Base-by-base conservation (phyloP, 177 flowering plant species). In the Vitis hybrid region DNA sequence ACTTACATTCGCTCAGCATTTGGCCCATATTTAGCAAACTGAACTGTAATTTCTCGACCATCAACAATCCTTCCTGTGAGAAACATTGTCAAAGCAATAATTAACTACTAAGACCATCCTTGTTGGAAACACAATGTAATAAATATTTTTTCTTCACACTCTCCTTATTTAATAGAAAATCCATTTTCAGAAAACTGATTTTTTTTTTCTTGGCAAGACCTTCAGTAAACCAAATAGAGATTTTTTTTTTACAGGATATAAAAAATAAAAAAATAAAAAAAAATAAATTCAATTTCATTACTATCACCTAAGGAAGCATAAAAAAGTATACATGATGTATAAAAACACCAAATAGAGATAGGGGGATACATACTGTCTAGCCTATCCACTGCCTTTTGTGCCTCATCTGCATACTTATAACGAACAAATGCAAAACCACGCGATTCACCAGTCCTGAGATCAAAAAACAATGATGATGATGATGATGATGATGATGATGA, bases 401-500 rank as follows among this genome's bases (percentile, higher is more conserved):
- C 98, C 75, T 93, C 98, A 21, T 93, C 98, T 0, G 88, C 87
- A 65, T 93, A 91, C 82, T 93, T 93, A 55, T 91, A 93, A 1
- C 98, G 85, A 65, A 89, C 98, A 74, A 93, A 93, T 10, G 98
- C 98, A 79, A 91, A 93, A 0, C 98, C 98, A 11, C 97, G 85
- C 0, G 98, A 91, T 18, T 93, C 98, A 6, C 98, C 98, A 67
- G 98, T 89, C 86, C 98, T 92, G 55, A 60, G 76, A 12, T 4
- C 6, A 56, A 12, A 56, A 30, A 39, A 21, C 2, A 60, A 34
- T 2, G 56, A 55, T 19, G 60, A 34, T 34, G 45, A 34, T 34
- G 39, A 34, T 34, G 45, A 34, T 34, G 45, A 34, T 34, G 56
- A 55, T 19, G 60, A 34, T 34, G 45, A 34, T 34, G 39, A 34